Base-by-base conservation (phyloP, 1,139 yeast genomes). In the Debaryomyces sp. region DNA sequence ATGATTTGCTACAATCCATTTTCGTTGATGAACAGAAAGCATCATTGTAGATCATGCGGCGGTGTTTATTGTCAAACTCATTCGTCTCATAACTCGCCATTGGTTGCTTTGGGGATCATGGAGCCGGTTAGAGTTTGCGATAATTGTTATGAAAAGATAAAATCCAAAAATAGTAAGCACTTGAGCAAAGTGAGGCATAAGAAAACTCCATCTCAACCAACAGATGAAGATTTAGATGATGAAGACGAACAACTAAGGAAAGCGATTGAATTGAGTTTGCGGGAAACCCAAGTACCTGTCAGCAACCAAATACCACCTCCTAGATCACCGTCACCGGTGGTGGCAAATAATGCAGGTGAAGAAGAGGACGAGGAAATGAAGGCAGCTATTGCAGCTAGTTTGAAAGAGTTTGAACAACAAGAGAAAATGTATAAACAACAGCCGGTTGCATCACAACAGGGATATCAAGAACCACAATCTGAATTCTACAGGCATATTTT, bases 1-100 rank as follows among this genome's bases (percentile, higher is more conserved):
- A 92, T 95, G 98, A 84, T 89, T 50, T 90, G 98, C 59, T 91
- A 96, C 47, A 82, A 78, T 33, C 73, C 86, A 12, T 94, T 94
- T 61, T 77, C 95, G 1, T 80, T 92, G 67, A 74, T 92, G 55
- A 91, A 89, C 64, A 78, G 99, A 60, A 91, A 94, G 63, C 99
- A 94, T 66, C 99, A 94, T 68, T 94, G 99, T 64, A 79, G 99
- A 48, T 88, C 96, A 45, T 94, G 99, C 69, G 99, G 99, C 23
- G 97, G 97, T 1, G 97, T 90, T 0, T 94, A 80, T 61, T 86
- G 96, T 66, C 94, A 89, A 55, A 80, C 82, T 21, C 96, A 94
- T 66, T 90, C 97, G 23, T 73, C 85, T 8, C 83, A 88, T 56
- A 77, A 70, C 47, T 72, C 83, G 36, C 85, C 94, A 6, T 73